Conservation (phyloP, 345 rosid genomes). For the Eucalyptus leucophloia region DNA sequence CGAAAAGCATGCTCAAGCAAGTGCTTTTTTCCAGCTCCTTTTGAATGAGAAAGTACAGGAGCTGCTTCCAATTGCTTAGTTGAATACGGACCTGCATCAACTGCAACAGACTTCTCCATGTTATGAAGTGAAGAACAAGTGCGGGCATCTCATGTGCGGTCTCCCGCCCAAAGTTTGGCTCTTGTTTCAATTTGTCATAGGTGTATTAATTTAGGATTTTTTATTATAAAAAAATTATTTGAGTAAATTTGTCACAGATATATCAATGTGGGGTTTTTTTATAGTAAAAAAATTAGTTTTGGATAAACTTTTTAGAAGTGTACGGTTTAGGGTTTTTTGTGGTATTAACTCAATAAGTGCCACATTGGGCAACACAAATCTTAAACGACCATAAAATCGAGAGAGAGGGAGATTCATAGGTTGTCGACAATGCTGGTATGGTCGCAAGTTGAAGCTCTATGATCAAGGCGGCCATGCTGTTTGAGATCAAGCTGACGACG, state of each 20-base stretch:
- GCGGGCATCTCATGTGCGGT: background rate
- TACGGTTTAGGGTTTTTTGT: too few relatives aligned
- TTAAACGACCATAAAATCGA: background rate
- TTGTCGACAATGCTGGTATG: background rate
- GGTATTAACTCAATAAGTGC: too few relatives aligned
- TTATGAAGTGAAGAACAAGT: background rate
- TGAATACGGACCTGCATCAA: background rate
- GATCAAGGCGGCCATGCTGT: background rate
- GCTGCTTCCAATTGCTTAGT: background rate
- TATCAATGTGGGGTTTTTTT: too few relatives aligned
- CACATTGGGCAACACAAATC: background rate
- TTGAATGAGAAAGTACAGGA: background rate
- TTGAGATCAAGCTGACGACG: background rate
- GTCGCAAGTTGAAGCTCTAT: background rate
- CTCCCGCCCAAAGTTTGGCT: background rate
- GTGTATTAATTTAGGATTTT: too few relatives aligned
- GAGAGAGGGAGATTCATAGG: background rate
- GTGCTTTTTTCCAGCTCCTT: background rate
- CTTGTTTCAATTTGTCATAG: background rate
- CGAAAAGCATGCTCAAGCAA: background rate
- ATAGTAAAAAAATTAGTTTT: too few relatives aligned
- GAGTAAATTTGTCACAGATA: accelerated
- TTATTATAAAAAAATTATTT: too few relatives aligned
- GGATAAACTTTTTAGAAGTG: too few relatives aligned
- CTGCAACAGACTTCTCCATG: background rate